Percentiles rank a stretch among this genome's conserved stretches.
These are phyloP conservation scores for Claviceps sp. DNA, from an alignment of 2,329 filamentous ascomycete genomes.

Conservation along the genomic window DNA sequence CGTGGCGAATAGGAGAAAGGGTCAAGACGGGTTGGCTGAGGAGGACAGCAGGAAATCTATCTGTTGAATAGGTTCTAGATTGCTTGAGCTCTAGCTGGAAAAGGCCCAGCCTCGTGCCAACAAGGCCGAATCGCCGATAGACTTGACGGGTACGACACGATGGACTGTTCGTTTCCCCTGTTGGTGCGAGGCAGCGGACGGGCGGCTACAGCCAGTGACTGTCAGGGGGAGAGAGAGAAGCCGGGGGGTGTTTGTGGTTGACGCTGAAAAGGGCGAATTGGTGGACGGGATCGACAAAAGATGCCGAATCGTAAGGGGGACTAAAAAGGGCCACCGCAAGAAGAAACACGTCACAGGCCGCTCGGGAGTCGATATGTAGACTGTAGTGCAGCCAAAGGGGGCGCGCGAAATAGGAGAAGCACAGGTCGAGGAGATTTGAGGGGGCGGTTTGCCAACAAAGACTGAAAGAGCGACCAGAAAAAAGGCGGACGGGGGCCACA, in stretches of 20 bases:
- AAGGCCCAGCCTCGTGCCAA: conserved; percentile 3
- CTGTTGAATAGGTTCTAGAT: neutral
- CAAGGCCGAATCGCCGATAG: neutral
- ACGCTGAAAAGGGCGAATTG: neutral
- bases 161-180: neutral
- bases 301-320: neutral
- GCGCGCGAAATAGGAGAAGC: neutral
- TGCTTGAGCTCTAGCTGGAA: neutral
- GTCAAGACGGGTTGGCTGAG: neutral
- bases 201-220: conserved; percentile 2
- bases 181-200: conserved; percentile 1
- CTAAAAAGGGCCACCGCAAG: neutral
- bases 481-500: too few species aligned
- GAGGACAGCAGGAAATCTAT: neutral
- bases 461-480: too few species aligned
- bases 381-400: neutral
- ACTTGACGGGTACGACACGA: neutral
- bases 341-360: neutral
- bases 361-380: neutral
- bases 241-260: neutral
- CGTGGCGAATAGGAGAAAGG: neutral
- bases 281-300: conserved; percentile 1
- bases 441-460: neutral
- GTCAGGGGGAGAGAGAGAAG: neutral
- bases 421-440: neutral